Evolutionary conservation across 2,329 filamentous ascomycete genomes (phyloP).

Genomic region (Apiospora pterosperma): DNA sequence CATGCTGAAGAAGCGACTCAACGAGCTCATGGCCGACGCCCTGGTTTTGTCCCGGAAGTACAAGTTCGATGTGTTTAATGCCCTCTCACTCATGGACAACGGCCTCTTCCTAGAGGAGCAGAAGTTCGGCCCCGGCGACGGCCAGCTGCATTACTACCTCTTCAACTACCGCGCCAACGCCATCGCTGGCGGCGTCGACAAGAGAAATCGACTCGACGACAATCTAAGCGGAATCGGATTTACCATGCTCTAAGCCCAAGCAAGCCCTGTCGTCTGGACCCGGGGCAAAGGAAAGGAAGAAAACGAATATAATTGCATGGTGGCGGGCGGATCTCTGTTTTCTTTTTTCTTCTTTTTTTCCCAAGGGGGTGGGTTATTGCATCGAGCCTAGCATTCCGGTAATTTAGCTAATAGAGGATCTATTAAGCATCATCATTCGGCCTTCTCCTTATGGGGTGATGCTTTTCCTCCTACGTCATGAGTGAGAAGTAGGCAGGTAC

Average conservation of each 20-base stretch:
- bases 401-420: conserved; percentile 1
- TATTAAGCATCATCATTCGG: background rate
- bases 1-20: conserved; percentile 75
- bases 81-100: conserved; percentile 90
- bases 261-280: background rate
- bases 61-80: conserved; percentile 96
- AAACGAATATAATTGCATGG: background rate
- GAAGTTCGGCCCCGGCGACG: conserved; percentile 92
- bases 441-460: background rate
- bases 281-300: background rate
- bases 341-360: no score
- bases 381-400: background rate
- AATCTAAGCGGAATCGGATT: conserved; percentile 84
- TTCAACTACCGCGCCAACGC: conserved; percentile 92
- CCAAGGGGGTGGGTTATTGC: background rate
- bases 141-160: conserved; percentile 92
- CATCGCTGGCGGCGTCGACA: conserved; percentile 82
- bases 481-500: no score
- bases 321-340: background rate
- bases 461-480: no score
- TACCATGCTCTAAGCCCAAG: conserved; percentile 62
- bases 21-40: conserved; percentile 77
- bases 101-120: conserved; percentile 88
- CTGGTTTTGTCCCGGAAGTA: conserved; percentile 80
- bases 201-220: conserved; percentile 73